phyloP scores from a whole-genome alignment of 2,329 filamentous ascomycete species.

The Neofusicoccum umdonicola region DNA sequence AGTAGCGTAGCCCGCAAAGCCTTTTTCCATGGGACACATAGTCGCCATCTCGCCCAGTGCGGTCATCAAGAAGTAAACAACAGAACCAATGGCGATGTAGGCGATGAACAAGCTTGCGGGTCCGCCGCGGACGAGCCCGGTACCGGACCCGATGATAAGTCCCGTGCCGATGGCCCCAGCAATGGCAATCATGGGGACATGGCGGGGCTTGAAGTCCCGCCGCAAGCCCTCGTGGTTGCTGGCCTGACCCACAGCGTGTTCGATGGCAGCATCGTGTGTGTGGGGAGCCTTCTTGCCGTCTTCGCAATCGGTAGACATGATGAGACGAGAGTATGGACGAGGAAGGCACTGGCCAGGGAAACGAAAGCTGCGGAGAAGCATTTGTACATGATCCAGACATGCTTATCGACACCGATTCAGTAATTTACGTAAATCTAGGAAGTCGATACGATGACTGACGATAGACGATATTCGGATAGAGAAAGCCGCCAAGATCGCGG shows the following conservation, averaged over 20 bases:
- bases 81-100: slow-evolving; percentile 57
- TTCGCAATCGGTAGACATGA: too few species aligned
- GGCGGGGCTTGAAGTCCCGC: neutral
- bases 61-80: slow-evolving; percentile 73
- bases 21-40: slow-evolving; percentile 72
- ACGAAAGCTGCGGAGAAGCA: too few species aligned
- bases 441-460: too few species aligned
- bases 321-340: too few species aligned
- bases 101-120: slow-evolving; percentile 48
- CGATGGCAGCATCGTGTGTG: neutral
- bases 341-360: too few species aligned
- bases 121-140: slow-evolving; percentile 28
- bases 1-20: slow-evolving; percentile 72
- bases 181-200: slow-evolving; percentile 11
- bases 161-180: slow-evolving; percentile 17
- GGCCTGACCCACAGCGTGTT: neutral
- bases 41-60: slow-evolving; percentile 68
- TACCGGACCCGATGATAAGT: slow-evolving; percentile 18
- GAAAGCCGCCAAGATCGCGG: too few species aligned
- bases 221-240: neutral
- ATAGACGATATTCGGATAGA: too few species aligned
- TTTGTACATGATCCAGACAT: too few species aligned
- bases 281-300: too few species aligned
- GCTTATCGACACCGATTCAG: too few species aligned
- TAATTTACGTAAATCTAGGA: too few species aligned